Evolutionary conservation across 345 rosid species (phyloP).

Genomic region (Pistacia vera): DNA sequence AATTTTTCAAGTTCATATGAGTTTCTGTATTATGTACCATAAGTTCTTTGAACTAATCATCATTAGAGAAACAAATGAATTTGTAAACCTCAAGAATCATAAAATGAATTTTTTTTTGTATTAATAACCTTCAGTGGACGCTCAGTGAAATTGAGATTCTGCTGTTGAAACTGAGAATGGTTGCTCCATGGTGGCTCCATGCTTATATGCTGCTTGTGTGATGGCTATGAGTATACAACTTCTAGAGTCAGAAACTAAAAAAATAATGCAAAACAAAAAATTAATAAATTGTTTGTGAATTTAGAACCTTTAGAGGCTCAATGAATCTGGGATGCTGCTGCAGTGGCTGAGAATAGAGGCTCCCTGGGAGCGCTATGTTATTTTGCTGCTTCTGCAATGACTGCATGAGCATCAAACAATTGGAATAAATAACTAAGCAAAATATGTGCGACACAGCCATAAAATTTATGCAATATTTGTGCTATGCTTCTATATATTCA

Average conservation of each 20-base stretch:
- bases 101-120: background rate
- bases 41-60: background rate
- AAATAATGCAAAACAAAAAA: background rate
- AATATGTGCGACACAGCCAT: background rate
- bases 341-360: background rate
- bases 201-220: background rate
- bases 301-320: slow-evolving; percentile 8
- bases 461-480: background rate
- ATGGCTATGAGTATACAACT: background rate
- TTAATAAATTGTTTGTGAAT: background rate
- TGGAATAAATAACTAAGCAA: background rate
- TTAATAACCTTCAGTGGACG: background rate
- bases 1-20: background rate
- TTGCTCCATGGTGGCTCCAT: slow-evolving; percentile 1
- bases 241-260: background rate
- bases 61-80: background rate
- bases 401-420: slow-evolving; percentile 11
- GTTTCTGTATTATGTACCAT: background rate
- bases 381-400: slow-evolving; percentile 16
- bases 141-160: background rate
- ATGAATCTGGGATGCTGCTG: background rate
- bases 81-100: background rate
- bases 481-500: background rate
- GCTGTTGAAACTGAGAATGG: background rate
- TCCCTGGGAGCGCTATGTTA: slow-evolving; percentile 3